Conservation (phyloP, 2,329 filamentous ascomycete species). For the Arthrobotrys sphaeroides region DNA sequence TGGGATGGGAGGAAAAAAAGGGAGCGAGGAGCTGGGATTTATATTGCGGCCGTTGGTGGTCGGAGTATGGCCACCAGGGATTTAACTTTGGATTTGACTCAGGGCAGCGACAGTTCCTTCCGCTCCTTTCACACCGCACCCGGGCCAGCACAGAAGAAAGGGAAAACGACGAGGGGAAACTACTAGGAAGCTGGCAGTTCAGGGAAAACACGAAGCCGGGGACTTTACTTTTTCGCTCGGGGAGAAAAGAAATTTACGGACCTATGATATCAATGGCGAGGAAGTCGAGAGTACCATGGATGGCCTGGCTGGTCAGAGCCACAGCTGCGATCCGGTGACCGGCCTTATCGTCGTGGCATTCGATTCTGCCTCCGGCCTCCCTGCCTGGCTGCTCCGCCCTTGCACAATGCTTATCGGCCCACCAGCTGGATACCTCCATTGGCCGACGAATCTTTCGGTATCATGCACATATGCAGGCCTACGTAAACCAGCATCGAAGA, state of each 20-base stretch:
- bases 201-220: not conserved
- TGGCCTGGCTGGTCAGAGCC: conserved; percentile 24
- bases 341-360: conserved; percentile 30
- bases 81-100: conserved; percentile 28
- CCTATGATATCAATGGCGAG: conserved; percentile 40
- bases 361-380: not conserved
- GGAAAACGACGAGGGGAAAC: not conserved
- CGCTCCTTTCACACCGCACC: conserved; percentile 31
- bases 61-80: conserved; percentile 35
- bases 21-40: conserved; percentile 44
- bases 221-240: conserved; percentile 3
- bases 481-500: conserved; percentile 23
- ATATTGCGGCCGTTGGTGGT: conserved; percentile 40
- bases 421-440: conserved; percentile 1
- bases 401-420: conserved; percentile 37
- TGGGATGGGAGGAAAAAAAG: conserved; percentile 15
- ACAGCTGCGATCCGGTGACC: conserved; percentile 28
- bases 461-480: conserved; percentile 21
- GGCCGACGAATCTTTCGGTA: conserved; percentile 19
- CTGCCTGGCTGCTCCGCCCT: not conserved
- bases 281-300: conserved; percentile 22
- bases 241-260: conserved; percentile 3
- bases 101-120: conserved; percentile 28
- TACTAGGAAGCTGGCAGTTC: not conserved
- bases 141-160: not conserved